These are phyloP conservation scores for Hymenoscyphus infarciens DNA, from an alignment of 2,329 filamentous ascomycete species.

Conservation along the genomic window DNA sequence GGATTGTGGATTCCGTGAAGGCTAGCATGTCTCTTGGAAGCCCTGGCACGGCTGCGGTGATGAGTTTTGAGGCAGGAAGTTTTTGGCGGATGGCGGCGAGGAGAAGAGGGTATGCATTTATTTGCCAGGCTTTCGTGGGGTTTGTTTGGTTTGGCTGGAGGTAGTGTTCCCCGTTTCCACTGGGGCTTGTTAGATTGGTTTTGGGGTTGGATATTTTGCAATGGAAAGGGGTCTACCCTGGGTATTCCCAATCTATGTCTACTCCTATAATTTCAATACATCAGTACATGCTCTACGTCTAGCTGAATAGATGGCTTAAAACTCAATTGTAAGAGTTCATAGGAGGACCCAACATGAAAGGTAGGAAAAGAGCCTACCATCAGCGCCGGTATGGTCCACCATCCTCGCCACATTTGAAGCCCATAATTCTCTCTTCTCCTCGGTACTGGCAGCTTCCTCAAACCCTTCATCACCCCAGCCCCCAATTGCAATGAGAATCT, in stretches of 20 bases:
- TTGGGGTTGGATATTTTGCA: background rate
- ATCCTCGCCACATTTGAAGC: conserved; percentile 62
- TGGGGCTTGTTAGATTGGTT: conserved; percentile 23
- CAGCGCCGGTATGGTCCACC: conserved; percentile 59
- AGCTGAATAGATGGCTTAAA: background rate
- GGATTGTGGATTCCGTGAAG: conserved; percentile 55
- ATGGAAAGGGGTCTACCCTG: conserved; percentile 29
- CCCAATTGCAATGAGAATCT: conserved; percentile 68
- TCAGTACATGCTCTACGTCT: background rate
- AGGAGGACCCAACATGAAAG: background rate
- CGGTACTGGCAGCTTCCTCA: conserved; percentile 50
- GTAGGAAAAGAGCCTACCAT: conserved; percentile 43
- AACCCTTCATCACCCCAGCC: conserved; percentile 72
- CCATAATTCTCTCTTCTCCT: conserved; percentile 52
- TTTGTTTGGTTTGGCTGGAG: conserved; percentile 54
- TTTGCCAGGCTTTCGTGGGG: conserved; percentile 55
- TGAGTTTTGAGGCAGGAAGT: conserved; percentile 53
- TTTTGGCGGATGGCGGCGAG: conserved; percentile 54
- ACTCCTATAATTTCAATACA: conserved; percentile 20
- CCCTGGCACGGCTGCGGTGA: conserved; percentile 68
- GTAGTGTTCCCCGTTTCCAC: conserved; percentile 69
- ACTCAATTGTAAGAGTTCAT: background rate
- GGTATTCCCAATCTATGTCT: conserved; percentile 53
- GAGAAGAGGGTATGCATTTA: conserved; percentile 59
- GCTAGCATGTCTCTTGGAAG: conserved; percentile 63